Percentiles rank a stretch among this genome's conserved stretches.
phyloP scores from a whole-genome alignment of 2,329 filamentous ascomycete genomes.

The Rhinocladiella mackenziei region DNA sequence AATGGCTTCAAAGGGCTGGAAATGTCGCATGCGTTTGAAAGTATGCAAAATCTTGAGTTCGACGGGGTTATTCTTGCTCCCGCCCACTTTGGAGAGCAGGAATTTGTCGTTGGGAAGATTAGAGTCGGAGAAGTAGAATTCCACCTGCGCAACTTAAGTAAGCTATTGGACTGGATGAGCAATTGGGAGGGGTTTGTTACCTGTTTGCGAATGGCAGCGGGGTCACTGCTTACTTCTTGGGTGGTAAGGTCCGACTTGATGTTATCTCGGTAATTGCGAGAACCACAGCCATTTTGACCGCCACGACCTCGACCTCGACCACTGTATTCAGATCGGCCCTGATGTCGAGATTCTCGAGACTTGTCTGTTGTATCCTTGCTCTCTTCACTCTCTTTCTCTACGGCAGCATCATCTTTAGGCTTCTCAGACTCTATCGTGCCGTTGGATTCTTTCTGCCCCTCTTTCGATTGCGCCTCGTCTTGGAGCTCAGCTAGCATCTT shows the following conservation, averaged over 20 bases:
- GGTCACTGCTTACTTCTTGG: slow-evolving; percentile 69
- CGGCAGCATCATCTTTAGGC: not conserved
- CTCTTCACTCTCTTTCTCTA: slow-evolving; percentile 19
- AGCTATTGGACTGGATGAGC: not conserved
- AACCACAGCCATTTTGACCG: slow-evolving; percentile 33
- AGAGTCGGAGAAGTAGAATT: slow-evolving; percentile 92
- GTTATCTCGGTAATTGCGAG: slow-evolving; percentile 48
- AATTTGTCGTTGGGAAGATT: slow-evolving; percentile 88
- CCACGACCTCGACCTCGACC: slow-evolving; percentile 23
- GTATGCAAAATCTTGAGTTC: slow-evolving; percentile 70
- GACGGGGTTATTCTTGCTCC: slow-evolving; percentile 76
- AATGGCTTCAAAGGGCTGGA: slow-evolving; percentile 80
- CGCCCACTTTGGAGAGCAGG: slow-evolving; percentile 73
- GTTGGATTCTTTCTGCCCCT: slow-evolving; percentile 12
- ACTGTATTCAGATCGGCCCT: slow-evolving; percentile 2
- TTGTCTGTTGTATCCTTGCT: slow-evolving; percentile 22
- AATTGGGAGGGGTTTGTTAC: too few species aligned
- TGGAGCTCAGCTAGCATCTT: slow-evolving; percentile 45
- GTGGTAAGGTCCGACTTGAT: slow-evolving; percentile 67
- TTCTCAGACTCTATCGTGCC: slow-evolving; percentile 26
- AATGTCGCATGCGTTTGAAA: slow-evolving; percentile 95
- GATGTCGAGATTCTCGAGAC: slow-evolving; percentile 20
- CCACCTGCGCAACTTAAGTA: slow-evolving; percentile 56
- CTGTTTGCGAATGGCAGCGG: slow-evolving; percentile 76
- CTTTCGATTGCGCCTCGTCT: slow-evolving; percentile 29